phyloP scores from a whole-genome alignment of 2,329 filamentous ascomycete genomes.

The Huntiella omanensis region DNA sequence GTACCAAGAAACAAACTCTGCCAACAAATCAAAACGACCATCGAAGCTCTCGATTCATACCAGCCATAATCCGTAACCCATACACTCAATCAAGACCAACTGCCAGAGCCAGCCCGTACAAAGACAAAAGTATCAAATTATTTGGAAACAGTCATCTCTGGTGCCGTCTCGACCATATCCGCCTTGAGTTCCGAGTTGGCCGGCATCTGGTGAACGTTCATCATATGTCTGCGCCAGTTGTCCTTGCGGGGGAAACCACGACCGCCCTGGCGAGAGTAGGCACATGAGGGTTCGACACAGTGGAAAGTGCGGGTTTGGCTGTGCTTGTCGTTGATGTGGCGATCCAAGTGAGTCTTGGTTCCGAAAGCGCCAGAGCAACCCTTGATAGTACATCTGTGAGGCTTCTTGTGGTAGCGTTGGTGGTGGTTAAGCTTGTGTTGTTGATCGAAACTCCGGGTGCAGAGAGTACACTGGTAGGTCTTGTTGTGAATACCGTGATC shows the following conservation, averaged over 20 bases:
- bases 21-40: no score
- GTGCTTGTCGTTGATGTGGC: conserved; percentile 43
- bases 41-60: no score
- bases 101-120: not conserved
- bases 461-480: not conserved
- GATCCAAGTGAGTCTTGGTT: conserved; percentile 42
- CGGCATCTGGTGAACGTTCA: conserved; percentile 31
- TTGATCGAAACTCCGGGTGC: conserved; percentile 30
- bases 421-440: conserved; percentile 44
- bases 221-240: conserved; percentile 44
- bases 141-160: conserved; percentile 5
- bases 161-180: conserved; percentile 12
- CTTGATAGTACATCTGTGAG: conserved; percentile 35
- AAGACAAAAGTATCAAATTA: not conserved
- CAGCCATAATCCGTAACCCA: no score
- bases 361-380: conserved; percentile 38
- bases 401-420: conserved; percentile 40
- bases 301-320: conserved; percentile 41
- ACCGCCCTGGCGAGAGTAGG: conserved; percentile 36
- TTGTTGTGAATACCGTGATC: conserved; percentile 17
- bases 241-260: conserved; percentile 43
- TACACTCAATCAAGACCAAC: no score
- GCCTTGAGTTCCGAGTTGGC: conserved; percentile 13
- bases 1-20: no score
- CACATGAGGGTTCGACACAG: conserved; percentile 33